These are phyloP conservation scores for Yamadazyma sp. DNA, from an alignment of 805 yeast species.

Conservation along the genomic window DNA sequence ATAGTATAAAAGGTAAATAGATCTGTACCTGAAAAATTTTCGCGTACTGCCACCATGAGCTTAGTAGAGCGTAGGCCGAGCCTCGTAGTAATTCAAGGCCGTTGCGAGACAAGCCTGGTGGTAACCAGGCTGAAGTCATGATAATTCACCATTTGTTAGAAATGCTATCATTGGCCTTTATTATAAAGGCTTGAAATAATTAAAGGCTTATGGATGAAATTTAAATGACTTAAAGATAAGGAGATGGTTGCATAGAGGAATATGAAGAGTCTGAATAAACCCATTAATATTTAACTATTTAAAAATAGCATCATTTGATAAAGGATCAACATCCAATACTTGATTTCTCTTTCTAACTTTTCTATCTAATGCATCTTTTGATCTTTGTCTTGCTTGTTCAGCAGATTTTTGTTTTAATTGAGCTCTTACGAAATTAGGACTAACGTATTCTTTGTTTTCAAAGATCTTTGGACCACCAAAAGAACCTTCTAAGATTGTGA, in stretches of 20 bases:
- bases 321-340: slow-evolving; percentile 75
- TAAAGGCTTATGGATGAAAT: too few relatives aligned
- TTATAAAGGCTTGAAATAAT: too few relatives aligned
- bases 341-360: slow-evolving; percentile 74
- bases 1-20: too few relatives aligned
- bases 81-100: neutral
- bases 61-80: neutral
- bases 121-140: too few relatives aligned
- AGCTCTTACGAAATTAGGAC: slow-evolving; percentile 93
- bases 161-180: too few relatives aligned
- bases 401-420: slow-evolving; percentile 81
- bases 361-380: slow-evolving; percentile 73
- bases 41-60: slow-evolving; percentile 1
- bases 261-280: too few relatives aligned
- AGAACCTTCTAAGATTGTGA: slow-evolving; percentile 91
- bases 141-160: too few relatives aligned
- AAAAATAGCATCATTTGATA: slow-evolving; percentile 74
- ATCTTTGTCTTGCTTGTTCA: slow-evolving; percentile 69
- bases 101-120: neutral
- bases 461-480: slow-evolving; percentile 97
- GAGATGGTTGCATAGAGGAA: neutral
- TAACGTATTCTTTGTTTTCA: slow-evolving; percentile 94
- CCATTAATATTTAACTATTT: too few relatives aligned
- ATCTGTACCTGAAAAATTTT: slow-evolving; percentile 1
- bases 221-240: neutral